Conservation (phyloP, 208 protist species). For the Leishmania martiniquensis region DNA sequence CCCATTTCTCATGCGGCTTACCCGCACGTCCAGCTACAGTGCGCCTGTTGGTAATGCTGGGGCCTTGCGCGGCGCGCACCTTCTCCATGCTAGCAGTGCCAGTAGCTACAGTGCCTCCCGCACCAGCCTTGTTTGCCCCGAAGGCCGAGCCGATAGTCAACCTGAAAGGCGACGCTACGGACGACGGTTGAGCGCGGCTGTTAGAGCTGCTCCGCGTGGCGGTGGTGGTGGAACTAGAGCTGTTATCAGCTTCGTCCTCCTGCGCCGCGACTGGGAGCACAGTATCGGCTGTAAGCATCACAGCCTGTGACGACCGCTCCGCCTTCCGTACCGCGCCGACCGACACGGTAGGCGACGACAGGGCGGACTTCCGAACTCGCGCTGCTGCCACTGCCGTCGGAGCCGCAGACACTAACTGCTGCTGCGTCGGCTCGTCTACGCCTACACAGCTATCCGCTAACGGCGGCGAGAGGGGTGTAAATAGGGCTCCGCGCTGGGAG, state of each 20-base stretch:
- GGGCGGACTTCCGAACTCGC: constrained; percentile 3
- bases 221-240: constrained; percentile 21
- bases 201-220: constrained; percentile 28
- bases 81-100: not conserved
- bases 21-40: not conserved
- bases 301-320: not conserved
- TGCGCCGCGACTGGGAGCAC: constrained; percentile 25
- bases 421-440: not conserved
- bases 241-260: constrained; percentile 23
- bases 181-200: constrained; percentile 11
- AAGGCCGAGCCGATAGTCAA: not conserved
- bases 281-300: constrained; percentile 25
- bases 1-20: not conserved
- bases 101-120: not conserved
- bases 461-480: not conserved
- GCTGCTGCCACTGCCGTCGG: constrained; percentile 3
- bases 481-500: not conserved
- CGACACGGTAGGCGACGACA: not conserved
- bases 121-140: not conserved
- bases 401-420: not conserved
- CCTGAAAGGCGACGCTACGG: not conserved
- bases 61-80: not conserved
- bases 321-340: constrained; percentile 1
- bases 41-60: not conserved
- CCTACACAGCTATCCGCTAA: not conserved